phyloP scores from a whole-genome alignment of 768 basidiomycete genomes.

The Russula lepida region DNA sequence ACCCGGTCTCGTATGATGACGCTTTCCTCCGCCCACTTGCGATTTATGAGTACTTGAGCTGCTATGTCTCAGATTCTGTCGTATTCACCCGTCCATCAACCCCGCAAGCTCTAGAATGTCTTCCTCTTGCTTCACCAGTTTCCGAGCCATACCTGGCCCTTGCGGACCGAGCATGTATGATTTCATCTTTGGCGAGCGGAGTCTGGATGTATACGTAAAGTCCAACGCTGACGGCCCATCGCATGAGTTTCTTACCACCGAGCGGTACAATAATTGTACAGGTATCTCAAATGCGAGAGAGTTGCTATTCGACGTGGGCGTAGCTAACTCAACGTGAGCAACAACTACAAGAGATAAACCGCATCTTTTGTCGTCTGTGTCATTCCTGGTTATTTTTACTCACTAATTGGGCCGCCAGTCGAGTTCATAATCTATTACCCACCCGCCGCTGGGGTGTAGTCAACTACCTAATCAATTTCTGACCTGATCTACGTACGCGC shows the following conservation, averaged over 20 bases:
- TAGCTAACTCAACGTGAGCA: not conserved
- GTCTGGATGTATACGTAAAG: too few relatives aligned
- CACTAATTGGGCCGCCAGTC: not conserved
- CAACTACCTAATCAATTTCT: not conserved
- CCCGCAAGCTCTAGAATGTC: too few relatives aligned
- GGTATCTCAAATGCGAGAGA: not conserved
- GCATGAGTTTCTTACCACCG: too few relatives aligned
- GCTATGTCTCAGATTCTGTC: not conserved
- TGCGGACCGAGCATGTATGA: not conserved
- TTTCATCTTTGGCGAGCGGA: not conserved
- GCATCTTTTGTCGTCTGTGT: not conserved
- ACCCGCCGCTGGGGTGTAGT: not conserved
- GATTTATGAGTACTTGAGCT: not conserved
- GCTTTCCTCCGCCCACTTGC: not conserved
- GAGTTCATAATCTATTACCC: not conserved
- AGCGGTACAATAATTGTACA: too few relatives aligned
- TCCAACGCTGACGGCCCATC: too few relatives aligned
- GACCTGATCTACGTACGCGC: not conserved
- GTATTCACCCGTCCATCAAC: not conserved
- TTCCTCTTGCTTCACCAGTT: too few relatives aligned
- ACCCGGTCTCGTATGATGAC: not conserved
- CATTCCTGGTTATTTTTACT: not conserved
- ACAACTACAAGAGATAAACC: too few relatives aligned
- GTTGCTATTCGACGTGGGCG: too few relatives aligned
- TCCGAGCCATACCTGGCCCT: too few relatives aligned